Conservation (phyloP, 441 rosid genomes). For the Pelargonium citronellum region DNA sequence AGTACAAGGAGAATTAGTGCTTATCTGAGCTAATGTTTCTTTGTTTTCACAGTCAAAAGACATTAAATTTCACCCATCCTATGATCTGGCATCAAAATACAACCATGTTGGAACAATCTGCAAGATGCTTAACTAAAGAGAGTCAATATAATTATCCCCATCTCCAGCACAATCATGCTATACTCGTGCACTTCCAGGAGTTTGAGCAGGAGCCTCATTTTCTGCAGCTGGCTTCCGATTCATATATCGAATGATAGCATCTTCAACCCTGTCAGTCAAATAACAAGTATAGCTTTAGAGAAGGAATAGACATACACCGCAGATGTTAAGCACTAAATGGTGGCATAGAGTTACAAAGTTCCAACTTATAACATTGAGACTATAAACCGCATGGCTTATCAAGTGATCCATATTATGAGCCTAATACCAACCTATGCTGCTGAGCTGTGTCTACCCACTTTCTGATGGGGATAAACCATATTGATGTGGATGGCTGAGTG, state of each 20-base stretch:
- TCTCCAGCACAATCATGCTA: not conserved
- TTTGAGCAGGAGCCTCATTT: not conserved
- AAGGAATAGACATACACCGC: not conserved
- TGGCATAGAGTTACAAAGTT: not conserved
- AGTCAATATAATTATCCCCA: too few species aligned
- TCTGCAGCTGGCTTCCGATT: slow-evolving; percentile 4
- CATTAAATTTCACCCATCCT: too few species aligned
- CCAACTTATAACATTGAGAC: not conserved
- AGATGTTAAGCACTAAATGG: not conserved
- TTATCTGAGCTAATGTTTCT: too few species aligned
- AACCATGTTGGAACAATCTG: too few species aligned
- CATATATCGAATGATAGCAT: not conserved
- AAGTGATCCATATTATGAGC: not conserved
- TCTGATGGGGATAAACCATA: not conserved
- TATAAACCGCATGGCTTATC: not conserved
- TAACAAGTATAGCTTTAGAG: not conserved
- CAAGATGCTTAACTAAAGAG: too few species aligned
- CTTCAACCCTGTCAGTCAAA: slow-evolving; percentile 2
- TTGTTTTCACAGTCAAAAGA: too few species aligned
- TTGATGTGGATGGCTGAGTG: not conserved
- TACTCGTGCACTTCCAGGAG: not conserved
- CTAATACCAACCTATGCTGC: not conserved
- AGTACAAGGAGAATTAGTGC: too few species aligned
- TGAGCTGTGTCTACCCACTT: not conserved
- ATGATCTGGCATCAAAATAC: too few species aligned